Base-by-base conservation (phyloP, 73 alveolate species). In the Stentor coeruleus region DNA sequence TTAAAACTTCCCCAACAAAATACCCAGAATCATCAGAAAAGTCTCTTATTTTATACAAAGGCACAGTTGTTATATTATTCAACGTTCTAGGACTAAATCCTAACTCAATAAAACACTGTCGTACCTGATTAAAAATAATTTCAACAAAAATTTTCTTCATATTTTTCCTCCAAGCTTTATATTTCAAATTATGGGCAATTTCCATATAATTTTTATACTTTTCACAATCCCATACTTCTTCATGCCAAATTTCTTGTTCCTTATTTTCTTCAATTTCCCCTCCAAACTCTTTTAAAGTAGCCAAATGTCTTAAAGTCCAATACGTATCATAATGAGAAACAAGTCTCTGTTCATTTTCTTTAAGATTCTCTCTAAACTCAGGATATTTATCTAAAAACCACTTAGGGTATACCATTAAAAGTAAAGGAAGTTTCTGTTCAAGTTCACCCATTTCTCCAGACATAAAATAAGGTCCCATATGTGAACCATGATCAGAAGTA, bases 401-500 rank as follows among this genome's bases (percentile, higher is more conserved):
- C 1, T 31, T 75, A 14, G 83, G 83, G 38, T 20, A 75, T 30
- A 75, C 39, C 1, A 38, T 26, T 20, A 75, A 20, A n/a, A 75
- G 83, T 1, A 75, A 3, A 20, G 83, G 83, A 3, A 75, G 83
- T 37, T 40, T 75, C 28, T 75, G 83, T 2, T 75, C 83, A n/a
- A 75, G n/a, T 20, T 15, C 38, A 26, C 83, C 83, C 72, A 75
- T 40, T 37, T 75, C 83, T 20, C 59, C 0, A 14, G 74, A 15
- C 83, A 75, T 75, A n/a, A 1, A 75, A 35, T 75, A 75, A 75
- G 83, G 83, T 14, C 83, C 87, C 58, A 76, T 36, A 66, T 83
- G 89, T 3, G 75, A 59, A 3, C 90, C 90, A 42, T 84, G 90
- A 60, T 84, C 90, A 3, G 90, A 79, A 11, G 76, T 11, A 49